Conservation (phyloP, 805 yeast species). For the Starmera quercuum region DNA sequence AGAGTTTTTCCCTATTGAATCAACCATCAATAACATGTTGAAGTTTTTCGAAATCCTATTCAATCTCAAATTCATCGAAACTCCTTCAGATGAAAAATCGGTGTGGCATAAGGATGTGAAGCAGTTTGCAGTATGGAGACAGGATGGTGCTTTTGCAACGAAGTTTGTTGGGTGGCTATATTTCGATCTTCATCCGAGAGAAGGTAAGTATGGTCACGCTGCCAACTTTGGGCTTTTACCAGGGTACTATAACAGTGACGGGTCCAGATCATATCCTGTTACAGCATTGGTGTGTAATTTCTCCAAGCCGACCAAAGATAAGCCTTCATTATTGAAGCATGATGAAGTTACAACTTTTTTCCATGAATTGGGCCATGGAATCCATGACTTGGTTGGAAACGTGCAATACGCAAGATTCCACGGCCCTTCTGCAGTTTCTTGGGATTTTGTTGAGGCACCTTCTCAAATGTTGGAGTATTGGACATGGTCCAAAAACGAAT, state of each 20-base stretch:
- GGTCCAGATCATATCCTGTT: conserved; percentile 51
- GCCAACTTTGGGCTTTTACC: conserved; percentile 69
- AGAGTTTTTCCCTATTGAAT: conserved; percentile 71
- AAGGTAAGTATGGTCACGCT: conserved; percentile 84
- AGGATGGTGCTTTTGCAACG: conserved; percentile 17
- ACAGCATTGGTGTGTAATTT: conserved; percentile 82
- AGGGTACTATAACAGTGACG: conserved; percentile 44
- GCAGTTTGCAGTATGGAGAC: conserved; percentile 63
- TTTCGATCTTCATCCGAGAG: conserved; percentile 79
- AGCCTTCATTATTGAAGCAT: conserved; percentile 72
- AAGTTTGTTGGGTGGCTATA: conserved; percentile 72
- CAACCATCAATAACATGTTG: conserved; percentile 63
- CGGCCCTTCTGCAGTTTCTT: conserved; percentile 64
- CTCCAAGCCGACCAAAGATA: conserved; percentile 60
- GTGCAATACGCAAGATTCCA: conserved; percentile 61
- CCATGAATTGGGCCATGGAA: conserved; percentile 89
- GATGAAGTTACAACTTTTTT: conserved; percentile 75
- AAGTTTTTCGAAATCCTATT: conserved; percentile 62
- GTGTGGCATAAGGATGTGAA: conserved; percentile 79
- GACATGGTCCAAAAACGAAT: conserved; percentile 68
- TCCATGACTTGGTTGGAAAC: conserved; percentile 66
- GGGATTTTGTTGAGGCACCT: conserved; percentile 91
- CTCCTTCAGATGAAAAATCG: conserved; percentile 30
- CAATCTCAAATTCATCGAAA: conserved; percentile 57
- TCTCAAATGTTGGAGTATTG: conserved; percentile 85